Evolutionary conservation across 2,329 filamentous ascomycete genomes (phyloP).

Genomic region (Beauveria bassiana): DNA sequence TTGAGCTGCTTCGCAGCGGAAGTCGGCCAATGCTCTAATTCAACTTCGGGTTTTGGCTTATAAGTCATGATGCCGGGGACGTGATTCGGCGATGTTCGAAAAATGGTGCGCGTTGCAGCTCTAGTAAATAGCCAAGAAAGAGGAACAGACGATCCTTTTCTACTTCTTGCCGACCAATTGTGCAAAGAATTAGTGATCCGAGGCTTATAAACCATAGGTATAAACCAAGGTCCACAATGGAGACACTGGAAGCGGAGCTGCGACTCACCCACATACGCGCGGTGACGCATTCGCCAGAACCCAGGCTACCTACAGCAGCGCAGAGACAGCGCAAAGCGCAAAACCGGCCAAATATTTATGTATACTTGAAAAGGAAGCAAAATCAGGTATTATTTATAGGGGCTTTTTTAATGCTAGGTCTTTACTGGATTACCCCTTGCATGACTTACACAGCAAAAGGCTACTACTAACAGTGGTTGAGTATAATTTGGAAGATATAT

Average conservation of each 20-base stretch:
- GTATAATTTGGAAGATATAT: too few species aligned
- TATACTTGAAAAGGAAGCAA: too few species aligned
- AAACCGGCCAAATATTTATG: too few species aligned
- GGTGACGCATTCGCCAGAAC: too few species aligned
- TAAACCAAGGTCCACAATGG: not conserved
- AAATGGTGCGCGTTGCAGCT: not conserved
- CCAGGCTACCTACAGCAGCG: too few species aligned
- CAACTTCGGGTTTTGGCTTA: not conserved
- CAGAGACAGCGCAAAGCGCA: too few species aligned
- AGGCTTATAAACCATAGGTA: not conserved
- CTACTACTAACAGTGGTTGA: too few species aligned
- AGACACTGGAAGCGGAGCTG: not conserved
- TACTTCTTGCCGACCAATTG: not conserved
- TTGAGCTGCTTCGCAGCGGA: conserved; percentile 27
- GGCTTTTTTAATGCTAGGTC: too few species aligned
- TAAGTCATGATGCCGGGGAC: not conserved
- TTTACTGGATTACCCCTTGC: too few species aligned
- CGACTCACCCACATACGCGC: too few species aligned
- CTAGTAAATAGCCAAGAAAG: not conserved
- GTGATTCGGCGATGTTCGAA: not conserved
- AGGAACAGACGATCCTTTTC: not conserved
- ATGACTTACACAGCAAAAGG: too few species aligned
- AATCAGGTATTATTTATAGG: too few species aligned
- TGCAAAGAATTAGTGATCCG: not conserved
- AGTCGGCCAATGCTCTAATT: conserved; percentile 27